Evolutionary conservation across 169 alveolate species (phyloP).

Genomic region (Cryptosporidium viatorum): DNA sequence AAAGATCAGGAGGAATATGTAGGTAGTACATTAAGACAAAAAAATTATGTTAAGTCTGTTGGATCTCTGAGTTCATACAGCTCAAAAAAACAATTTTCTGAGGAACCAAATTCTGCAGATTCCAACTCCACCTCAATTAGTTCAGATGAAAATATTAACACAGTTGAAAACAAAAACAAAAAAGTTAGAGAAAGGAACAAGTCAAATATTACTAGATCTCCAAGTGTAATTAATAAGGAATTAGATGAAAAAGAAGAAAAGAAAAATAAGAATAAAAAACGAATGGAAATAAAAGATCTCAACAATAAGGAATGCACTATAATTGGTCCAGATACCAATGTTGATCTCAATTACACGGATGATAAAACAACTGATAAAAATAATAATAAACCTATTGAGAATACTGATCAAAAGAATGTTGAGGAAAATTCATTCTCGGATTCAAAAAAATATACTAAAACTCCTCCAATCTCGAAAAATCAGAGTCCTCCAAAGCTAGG

Average conservation of each 20-base stretch:
- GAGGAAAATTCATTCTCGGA: neutral
- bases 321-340: neutral
- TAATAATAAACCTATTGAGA: neutral
- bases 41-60: neutral
- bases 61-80: neutral
- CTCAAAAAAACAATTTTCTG: slow-evolving; percentile 3
- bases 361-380: neutral
- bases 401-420: neutral
- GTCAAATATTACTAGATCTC: neutral
- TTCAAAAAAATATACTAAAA: neutral
- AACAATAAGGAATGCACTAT: neutral
- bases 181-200: neutral
- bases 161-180: neutral
- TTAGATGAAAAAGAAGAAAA: neutral
- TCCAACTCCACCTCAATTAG: neutral
- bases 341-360: neutral
- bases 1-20: neutral
- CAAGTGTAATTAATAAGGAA: neutral
- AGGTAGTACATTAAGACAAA: neutral
- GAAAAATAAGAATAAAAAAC: neutral
- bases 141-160: neutral
- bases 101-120: neutral
- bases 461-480: neutral
- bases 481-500: neutral
- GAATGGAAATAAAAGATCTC: neutral